A percentile compares a stretch with the other conserved stretches of the same genome.
These are phyloP conservation scores for Hypholoma fasciculare DNA, from an alignment of 768 basidiomycete genomes.

Conservation along the genomic window DNA sequence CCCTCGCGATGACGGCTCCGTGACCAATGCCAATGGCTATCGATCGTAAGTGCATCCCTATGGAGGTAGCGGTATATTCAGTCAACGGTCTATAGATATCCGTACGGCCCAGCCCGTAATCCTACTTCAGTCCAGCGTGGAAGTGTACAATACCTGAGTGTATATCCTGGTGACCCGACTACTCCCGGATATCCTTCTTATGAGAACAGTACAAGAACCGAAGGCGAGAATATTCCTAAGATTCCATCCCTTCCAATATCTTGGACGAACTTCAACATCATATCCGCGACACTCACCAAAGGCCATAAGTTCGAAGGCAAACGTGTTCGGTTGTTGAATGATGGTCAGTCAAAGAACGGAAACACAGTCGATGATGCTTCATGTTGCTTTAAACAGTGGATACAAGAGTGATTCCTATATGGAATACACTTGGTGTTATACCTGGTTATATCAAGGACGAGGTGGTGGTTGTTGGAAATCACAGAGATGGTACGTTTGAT, in stretches of 20 bases:
- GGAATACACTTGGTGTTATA: conserved; percentile 85
- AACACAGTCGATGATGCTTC: background rate
- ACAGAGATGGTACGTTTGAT: conserved; percentile 67
- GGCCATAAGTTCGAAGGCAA: conserved; percentile 28
- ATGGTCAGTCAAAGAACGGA: conserved; percentile 34
- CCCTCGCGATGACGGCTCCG: background rate
- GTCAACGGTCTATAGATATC: conserved; percentile 45
- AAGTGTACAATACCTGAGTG: conserved; percentile 68
- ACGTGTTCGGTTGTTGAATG: conserved; percentile 48
- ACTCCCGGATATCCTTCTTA: conserved; percentile 91
- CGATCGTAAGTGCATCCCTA: background rate
- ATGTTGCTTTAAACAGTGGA: conserved; percentile 47
- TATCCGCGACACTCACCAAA: conserved; percentile 38
- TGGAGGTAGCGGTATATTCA: background rate
- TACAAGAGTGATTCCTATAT: conserved; percentile 80
- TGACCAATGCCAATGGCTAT: background rate
- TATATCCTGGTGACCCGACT: conserved; percentile 77
- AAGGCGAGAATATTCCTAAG: conserved; percentile 62
- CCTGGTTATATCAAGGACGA: conserved; percentile 84
- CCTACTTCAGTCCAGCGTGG: conserved; percentile 84
- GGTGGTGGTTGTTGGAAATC: conserved; percentile 80
- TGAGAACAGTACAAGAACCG: conserved; percentile 67
- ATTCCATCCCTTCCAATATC: conserved; percentile 92
- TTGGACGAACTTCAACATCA: conserved; percentile 73
- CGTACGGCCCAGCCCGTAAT: conserved; percentile 84